These are phyloP conservation scores for Ophiognomonia clavigignenti-juglandacearum DNA, from an alignment of 2,329 filamentous ascomycete genomes.

Conservation along the genomic window DNA sequence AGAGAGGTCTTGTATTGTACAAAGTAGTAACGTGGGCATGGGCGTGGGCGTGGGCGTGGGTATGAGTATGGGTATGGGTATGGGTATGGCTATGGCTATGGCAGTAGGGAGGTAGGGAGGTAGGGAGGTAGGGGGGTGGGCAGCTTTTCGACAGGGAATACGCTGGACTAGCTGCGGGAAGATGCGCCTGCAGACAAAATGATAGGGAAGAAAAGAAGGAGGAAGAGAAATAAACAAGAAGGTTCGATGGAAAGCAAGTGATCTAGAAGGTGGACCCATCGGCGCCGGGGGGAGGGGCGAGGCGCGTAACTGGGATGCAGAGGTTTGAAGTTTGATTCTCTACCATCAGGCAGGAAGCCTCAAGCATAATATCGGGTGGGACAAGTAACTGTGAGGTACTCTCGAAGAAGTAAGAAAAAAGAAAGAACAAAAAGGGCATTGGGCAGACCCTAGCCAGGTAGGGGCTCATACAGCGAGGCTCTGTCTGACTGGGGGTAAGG, in stretches of 20 bases:
- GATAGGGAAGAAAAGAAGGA: constrained; percentile 16
- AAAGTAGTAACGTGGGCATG: no score
- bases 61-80: no score
- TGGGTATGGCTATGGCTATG: no score
- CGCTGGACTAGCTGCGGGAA: constrained; percentile 32
- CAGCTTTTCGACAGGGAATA: constrained; percentile 26
- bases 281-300: neutral
- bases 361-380: constrained; percentile 1
- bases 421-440: no score
- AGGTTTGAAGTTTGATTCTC: constrained; percentile 12
- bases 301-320: constrained; percentile 4
- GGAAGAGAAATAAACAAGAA: constrained; percentile 15
- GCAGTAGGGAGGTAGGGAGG: no score
- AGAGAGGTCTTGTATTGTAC: constrained; percentile 28
- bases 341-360: constrained; percentile 14
- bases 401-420: constrained; percentile 2
- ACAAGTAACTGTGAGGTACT: neutral
- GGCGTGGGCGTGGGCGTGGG: no score
- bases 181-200: constrained; percentile 26
- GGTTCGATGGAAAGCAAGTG: constrained; percentile 13
- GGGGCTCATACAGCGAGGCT: constrained; percentile 10
- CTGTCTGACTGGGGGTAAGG: constrained; percentile 5
- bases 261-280: constrained; percentile 11
- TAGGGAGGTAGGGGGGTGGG: no score
- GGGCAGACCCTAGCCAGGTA: constrained; percentile 11